Percentiles rank a stretch among this genome's conserved stretches.
Evolutionary conservation across 306 rosid species (phyloP).

Genomic region (Crotalaria pallida): DNA sequence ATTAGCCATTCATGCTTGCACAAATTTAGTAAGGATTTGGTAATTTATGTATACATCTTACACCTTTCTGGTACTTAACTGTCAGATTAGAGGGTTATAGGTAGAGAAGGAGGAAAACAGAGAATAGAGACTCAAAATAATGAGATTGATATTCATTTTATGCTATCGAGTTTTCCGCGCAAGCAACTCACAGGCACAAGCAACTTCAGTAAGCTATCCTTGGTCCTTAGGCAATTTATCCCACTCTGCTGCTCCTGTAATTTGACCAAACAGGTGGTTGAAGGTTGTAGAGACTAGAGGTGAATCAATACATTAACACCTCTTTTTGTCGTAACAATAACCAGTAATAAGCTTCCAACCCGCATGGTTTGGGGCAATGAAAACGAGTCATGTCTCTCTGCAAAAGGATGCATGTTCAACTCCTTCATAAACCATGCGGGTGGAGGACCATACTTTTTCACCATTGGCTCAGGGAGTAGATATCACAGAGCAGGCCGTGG

Average conservation of each 20-base stretch:
- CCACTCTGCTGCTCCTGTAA: not conserved
- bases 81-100: too few species aligned
- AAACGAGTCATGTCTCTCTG: too few species aligned
- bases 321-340: not conserved
- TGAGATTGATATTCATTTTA: too few species aligned
- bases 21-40: not conserved
- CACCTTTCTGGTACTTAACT: not conserved
- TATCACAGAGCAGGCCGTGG: too few species aligned
- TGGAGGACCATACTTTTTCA: too few species aligned
- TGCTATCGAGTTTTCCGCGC: too few species aligned
- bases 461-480: too few species aligned
- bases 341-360: not conserved
- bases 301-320: not conserved
- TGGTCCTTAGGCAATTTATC: constrained; percentile 1
- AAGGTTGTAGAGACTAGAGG: not conserved
- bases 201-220: constrained; percentile 7
- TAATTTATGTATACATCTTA: not conserved
- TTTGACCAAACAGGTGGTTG: not conserved
- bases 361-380: too few species aligned
- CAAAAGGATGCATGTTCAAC: too few species aligned
- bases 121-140: too few species aligned
- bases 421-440: too few species aligned
- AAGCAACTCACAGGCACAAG: not conserved
- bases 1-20: not conserved
- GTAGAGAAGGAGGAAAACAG: too few species aligned